Base-by-base conservation (phyloP, 2,329 filamentous ascomycete species). In the Torrubiella hemipterigena region DNA sequence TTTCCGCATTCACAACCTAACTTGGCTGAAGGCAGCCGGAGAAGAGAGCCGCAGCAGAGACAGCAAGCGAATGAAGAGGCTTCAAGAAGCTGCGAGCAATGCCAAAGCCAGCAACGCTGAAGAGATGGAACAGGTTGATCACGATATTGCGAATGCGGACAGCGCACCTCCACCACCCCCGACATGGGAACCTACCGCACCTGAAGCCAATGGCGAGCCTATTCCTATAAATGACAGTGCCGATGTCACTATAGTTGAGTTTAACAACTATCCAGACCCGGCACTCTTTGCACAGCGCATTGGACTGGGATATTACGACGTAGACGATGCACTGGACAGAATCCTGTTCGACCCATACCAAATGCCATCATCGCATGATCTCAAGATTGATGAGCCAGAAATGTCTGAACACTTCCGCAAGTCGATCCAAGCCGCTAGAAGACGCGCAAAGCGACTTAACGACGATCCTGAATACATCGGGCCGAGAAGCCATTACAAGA, bases 1-100 rank as follows among this genome's bases (percentile, higher is more conserved):
- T 50, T 95, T 95, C 54, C 77, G 82, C 17, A 67, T 83, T 24
- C 89, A 93, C 32, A 98, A 98, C 50, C 63, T 93, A 17, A 72
- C 69, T 25, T 95, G 86, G 85, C 60, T 96, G 29, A 73, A 72
- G 47, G 68, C 63, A 9, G 55, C 59, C 12, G 71, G 70, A 11
- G 71, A 75, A 35, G 68, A 73, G 37, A 63, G 66, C 35, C 65
- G 71, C 16, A 73, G 64, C 43, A 65, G 67, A 29, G 61, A 71
- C 38, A 71, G 65, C 43, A 67, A 63, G 34, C 60, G 70, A 11
- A 74, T 75, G 66, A 65, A 69, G 50, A 54, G 60, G 13, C 47
- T 75, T n/a, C 57, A 63, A 33, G 58, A 72, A 36, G 61, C 71
- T 38, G 71, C 71, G 4, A 66, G 73, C 18, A 65, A 61, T 13